Evolutionary conservation across 2,329 filamentous ascomycete genomes (phyloP), one percentile per base, ranked within the genome.

Genomic region (Alternaria consortialis): DNA sequence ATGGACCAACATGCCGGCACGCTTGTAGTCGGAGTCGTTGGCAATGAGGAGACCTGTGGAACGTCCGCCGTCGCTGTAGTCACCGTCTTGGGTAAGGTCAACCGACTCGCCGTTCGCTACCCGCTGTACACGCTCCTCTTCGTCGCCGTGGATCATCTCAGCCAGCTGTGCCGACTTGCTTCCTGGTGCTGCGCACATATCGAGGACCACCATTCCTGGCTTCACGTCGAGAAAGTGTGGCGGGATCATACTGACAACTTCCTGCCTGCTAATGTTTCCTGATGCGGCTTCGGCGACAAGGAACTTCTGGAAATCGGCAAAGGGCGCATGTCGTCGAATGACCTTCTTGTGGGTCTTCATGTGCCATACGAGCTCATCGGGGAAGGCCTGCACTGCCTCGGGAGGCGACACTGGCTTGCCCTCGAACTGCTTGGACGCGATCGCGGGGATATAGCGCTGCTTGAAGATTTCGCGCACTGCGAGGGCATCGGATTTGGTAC

Each of bases 321-420:
- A 99, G 3, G 95, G 95, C 36, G 92, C 89, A 79, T 97, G 97
- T 77, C 94, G 94, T 72, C 95, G 91, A 64, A 99, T 87, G 67
- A 98, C 90, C 75, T 97, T 94, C 85, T 98, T 99, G 64, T 95
- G 93, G 6, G 94, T 98, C 46, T 94, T 97, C 93, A 98, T 98
- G 80, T 90, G 93, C 91, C 96, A 99, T 51, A 95, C 95, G 63
- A 99, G 88, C 74, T 92, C 88, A 76, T 98, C 93, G 42, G 95
- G 95, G 78, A 97, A 99, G 93, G 94, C 98, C 32, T 89, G 84
- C 58, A 99, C 90, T 1, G 92, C 87, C 75, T 88, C 85, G 9
- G 95, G 95, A 12, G 95, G 88, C 63, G 94, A 88, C 68, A 98
- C 94, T 13, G 86, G 85, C 71, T 90, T 85, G 73, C 91, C 94